phyloP scores from a whole-genome alignment of 2,329 filamentous ascomycete genomes.

The Scleromitrula shiraiana region DNA sequence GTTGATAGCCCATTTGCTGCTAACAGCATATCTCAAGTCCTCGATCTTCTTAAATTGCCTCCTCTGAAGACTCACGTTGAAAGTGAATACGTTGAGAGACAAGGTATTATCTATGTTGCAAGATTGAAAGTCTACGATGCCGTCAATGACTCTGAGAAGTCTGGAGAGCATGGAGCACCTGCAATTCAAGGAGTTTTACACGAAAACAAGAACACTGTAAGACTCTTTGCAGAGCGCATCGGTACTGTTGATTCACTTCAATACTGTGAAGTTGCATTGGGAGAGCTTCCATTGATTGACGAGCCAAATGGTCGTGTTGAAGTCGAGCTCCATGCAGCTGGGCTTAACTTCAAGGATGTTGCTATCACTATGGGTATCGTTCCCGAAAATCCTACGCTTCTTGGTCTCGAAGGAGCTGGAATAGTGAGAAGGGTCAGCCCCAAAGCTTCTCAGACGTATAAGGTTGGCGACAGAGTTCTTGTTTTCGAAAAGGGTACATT shows the following conservation, averaged over 20 bases:
- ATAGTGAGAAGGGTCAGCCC: conserved; percentile 23
- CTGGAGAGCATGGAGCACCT: too few relatives aligned
- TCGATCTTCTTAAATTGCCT: neutral
- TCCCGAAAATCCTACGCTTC: conserved; percentile 11
- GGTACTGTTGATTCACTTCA: conserved; percentile 11
- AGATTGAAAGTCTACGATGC: neutral
- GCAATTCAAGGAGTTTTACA: too few relatives aligned
- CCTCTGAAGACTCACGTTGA: conserved; percentile 12
- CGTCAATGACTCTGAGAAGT: too few relatives aligned
- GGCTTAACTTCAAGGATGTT: conserved; percentile 17
- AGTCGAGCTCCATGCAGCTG: conserved; percentile 20
- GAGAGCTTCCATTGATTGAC: neutral
- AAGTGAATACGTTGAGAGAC: conserved; percentile 26
- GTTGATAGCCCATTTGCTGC: too few relatives aligned
- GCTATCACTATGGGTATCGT: conserved; percentile 20
- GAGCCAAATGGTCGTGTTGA: conserved; percentile 12
- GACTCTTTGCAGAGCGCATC: conserved; percentile 7
- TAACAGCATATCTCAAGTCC: too few relatives aligned
- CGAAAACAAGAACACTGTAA: neutral
- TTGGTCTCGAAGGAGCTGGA: conserved; percentile 24
- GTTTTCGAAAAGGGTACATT: too few relatives aligned
- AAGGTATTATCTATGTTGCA: conserved; percentile 22
- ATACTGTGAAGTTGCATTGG: conserved; percentile 7
- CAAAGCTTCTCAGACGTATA: conserved; percentile 14
- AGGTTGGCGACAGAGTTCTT: conserved; percentile 25